Conservation (phyloP, 2,329 filamentous ascomycete species). For the Trichoderma simmonsii region DNA sequence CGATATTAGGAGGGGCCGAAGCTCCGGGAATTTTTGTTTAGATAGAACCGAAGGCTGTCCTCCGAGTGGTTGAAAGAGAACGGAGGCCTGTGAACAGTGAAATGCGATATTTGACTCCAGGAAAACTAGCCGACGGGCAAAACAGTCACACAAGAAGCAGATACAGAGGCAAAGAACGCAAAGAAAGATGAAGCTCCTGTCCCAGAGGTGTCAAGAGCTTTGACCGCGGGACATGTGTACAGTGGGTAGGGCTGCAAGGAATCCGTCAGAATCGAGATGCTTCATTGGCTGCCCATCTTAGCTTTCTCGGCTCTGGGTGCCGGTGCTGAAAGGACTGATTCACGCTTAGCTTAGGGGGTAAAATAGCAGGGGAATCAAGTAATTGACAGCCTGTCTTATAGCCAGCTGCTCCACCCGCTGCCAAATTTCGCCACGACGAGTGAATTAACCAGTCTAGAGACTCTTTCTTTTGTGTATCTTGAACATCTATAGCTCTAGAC, state of each 20-base stretch:
- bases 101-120: background rate
- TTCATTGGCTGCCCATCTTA: constrained; percentile 1
- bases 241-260: constrained; percentile 14
- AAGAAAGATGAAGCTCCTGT: background rate
- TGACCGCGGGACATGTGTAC: background rate
- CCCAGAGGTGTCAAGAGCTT: background rate
- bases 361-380: background rate
- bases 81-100: background rate
- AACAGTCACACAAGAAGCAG: background rate
- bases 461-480: background rate
- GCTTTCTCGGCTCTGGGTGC: constrained; percentile 3
- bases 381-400: background rate
- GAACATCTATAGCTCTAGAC: background rate
- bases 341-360: background rate
- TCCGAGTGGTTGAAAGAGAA: background rate
- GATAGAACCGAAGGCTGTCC: background rate
- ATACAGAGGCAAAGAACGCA: background rate
- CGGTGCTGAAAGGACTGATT: background rate
- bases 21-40: background rate
- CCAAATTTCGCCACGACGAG: background rate
- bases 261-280: background rate
- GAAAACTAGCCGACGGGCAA: background rate
- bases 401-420: background rate
- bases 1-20: background rate
- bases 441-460: background rate